These are phyloP conservation scores for Mrakia blollopis DNA, from an alignment of 768 basidiomycete species.

Conservation along the genomic window DNA sequence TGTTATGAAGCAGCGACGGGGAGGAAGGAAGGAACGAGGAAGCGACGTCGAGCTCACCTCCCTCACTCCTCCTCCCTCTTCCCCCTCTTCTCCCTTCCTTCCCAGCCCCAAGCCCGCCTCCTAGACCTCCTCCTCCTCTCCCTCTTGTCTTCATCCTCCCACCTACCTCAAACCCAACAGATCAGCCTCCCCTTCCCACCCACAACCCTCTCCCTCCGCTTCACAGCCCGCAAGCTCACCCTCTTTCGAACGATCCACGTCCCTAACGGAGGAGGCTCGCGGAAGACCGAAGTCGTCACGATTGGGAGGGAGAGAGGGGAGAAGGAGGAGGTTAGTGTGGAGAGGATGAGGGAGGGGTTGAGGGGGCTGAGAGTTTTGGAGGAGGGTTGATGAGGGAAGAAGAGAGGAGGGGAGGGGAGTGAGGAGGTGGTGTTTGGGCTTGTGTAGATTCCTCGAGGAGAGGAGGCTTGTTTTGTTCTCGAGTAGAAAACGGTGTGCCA, in stretches of 20 bases:
- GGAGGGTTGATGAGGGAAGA: background rate
- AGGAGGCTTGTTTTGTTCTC: too few relatives aligned
- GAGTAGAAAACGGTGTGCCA: too few relatives aligned
- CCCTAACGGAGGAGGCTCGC: background rate
- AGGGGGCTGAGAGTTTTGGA: background rate
- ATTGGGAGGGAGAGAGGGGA: background rate
- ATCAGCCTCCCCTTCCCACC: background rate
- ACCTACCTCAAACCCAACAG: background rate
- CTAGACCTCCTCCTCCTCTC: constrained; percentile 2
- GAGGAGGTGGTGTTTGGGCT: background rate
- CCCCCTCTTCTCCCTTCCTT: background rate
- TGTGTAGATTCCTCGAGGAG: background rate
- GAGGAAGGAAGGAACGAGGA: background rate
- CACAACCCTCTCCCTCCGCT: background rate
- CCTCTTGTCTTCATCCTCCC: background rate
- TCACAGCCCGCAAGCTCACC: constrained; percentile 3
- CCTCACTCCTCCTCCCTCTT: background rate
- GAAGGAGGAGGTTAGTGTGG: background rate
- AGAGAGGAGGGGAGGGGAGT: background rate
- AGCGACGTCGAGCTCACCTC: background rate
- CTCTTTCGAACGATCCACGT: constrained; percentile 2
- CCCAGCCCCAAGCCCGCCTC: background rate
- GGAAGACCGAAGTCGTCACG: background rate
- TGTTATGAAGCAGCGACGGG: background rate
- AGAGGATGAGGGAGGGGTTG: constrained; percentile 3